Conservation (phyloP, 2,329 filamentous ascomycete genomes). For the Hypoxylon sp. region DNA sequence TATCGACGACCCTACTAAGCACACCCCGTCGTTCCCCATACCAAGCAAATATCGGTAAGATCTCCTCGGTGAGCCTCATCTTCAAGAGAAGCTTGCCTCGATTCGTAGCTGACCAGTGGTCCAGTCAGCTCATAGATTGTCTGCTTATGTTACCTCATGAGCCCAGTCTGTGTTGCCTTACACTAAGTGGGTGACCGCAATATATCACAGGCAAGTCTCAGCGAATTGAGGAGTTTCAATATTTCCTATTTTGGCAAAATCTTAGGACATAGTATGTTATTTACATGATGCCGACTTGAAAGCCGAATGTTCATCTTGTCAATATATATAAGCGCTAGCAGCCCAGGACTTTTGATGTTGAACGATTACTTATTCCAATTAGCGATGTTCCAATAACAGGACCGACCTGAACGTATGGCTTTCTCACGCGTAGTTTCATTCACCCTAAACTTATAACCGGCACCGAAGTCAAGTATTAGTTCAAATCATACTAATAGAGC, state of each 20-base stretch:
- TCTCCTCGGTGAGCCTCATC: slow-evolving; percentile 1
- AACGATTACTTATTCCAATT: neutral
- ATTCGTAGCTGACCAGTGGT: slow-evolving; percentile 1
- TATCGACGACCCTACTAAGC: neutral
- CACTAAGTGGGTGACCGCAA: neutral
- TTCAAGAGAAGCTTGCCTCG: neutral
- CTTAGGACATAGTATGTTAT: neutral
- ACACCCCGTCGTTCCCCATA: neutral
- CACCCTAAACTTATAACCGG: too few relatives aligned
- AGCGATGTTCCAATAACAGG: neutral
- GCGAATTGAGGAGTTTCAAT: neutral
- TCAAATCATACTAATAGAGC: too few relatives aligned
- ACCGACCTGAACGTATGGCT: neutral
- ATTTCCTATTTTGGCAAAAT: neutral
- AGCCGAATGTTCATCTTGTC: neutral
- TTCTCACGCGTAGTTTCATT: neutral
- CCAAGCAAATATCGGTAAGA: slow-evolving; percentile 1
- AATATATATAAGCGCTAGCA: neutral
- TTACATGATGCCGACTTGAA: neutral
- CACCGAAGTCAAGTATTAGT: too few relatives aligned
- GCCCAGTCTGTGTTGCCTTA: neutral
- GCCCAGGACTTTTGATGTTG: neutral
- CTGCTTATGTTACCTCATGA: slow-evolving; percentile 5
- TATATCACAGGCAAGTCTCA: neutral
- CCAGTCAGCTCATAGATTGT: neutral